Evolutionary conservation across 2,329 filamentous ascomycete genomes (phyloP).

Genomic region (Emmonsiellopsis sp.): DNA sequence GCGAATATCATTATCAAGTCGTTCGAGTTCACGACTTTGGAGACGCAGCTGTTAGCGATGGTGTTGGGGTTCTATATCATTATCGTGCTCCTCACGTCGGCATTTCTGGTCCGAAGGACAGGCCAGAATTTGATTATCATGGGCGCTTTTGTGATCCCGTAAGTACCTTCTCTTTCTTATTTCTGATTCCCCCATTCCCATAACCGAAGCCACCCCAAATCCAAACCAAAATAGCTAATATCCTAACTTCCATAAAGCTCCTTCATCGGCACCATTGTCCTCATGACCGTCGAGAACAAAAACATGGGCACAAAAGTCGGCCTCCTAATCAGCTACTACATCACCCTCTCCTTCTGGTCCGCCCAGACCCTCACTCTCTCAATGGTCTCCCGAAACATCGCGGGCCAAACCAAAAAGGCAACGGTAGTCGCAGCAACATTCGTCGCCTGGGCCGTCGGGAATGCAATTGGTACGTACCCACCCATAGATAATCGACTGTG

Average conservation of each 20-base stretch:
- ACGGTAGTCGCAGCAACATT: constrained; percentile 62
- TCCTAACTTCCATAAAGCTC: constrained; percentile 38
- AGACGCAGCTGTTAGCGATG: constrained; percentile 62
- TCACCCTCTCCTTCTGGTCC: constrained; percentile 69
- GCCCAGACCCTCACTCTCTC: constrained; percentile 59
- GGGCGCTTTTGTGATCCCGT: constrained; percentile 58
- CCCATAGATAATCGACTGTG: background rate
- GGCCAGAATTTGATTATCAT: constrained; percentile 62
- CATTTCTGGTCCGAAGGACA: constrained; percentile 59
- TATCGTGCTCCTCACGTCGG: constrained; percentile 55
- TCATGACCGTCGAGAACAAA: constrained; percentile 58
- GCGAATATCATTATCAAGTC: constrained; percentile 64
- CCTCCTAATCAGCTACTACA: constrained; percentile 65
- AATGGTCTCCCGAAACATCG: constrained; percentile 60
- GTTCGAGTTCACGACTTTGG: constrained; percentile 56
- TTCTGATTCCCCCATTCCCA: background rate
- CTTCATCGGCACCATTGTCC: constrained; percentile 61
- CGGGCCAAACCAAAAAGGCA: constrained; percentile 65
- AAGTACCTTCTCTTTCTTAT: constrained; percentile 22
- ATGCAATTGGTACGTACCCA: constrained; percentile 49
- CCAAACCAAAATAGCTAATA: background rate
- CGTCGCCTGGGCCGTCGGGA: constrained; percentile 59
- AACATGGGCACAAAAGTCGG: constrained; percentile 53
- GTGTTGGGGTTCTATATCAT: constrained; percentile 68
- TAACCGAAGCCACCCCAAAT: too few species aligned